Evolutionary conservation across 169 alveolate species (phyloP), one percentile per base, ranked within the genome.

Genomic region (Toxoplasma gondii): DNA sequence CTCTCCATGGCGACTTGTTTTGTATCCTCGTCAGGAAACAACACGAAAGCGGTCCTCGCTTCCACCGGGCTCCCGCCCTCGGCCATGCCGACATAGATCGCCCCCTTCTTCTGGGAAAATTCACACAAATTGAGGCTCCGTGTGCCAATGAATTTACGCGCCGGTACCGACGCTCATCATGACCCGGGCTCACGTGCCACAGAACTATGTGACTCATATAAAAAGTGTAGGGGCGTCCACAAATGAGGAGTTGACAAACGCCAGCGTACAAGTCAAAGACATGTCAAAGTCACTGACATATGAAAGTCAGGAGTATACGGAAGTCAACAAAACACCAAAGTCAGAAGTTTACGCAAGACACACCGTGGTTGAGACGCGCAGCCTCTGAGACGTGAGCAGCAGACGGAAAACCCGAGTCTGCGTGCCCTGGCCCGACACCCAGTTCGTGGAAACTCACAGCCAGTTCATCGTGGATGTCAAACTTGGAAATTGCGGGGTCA

Each of bases 401-500:
- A 49, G 58, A 12, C 58, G 12, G 12, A 49, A 12, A 7, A 12
- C 22, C 22, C 58, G 58, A 49, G n/a, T 49, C 4, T 7, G 12
- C 58, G 58, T 7, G 58, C 58, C 4, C 58, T 49, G 58, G 4
- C 58, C 58, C 4, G 12, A 49, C 58, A 12, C 58, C 22, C 58
- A 49, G 58, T 49, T 49, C 12, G 12, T 49, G 58, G 12, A 49
- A 49, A 49, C 90, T 36, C 39, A 82, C 90, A 22, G 64, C n/a
- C 39, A 82, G 67, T 27, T 82, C 90, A 49, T 82, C 90, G 67
- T 41, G 41, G 41, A 82, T 82, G 38, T 82, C 90, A 49, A 82
- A 43, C 41, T 43, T 43, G 67, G 90, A 82, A 31, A 82, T 82
- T 24, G 90, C 54, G 1, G 90, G 67, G 29, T 82, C 90, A 9